A percentile compares a stretch with the other conserved stretches of the same genome.
Evolutionary conservation across 2,329 filamentous ascomycete species (phyloP).

Genomic region (Calycina marina): DNA sequence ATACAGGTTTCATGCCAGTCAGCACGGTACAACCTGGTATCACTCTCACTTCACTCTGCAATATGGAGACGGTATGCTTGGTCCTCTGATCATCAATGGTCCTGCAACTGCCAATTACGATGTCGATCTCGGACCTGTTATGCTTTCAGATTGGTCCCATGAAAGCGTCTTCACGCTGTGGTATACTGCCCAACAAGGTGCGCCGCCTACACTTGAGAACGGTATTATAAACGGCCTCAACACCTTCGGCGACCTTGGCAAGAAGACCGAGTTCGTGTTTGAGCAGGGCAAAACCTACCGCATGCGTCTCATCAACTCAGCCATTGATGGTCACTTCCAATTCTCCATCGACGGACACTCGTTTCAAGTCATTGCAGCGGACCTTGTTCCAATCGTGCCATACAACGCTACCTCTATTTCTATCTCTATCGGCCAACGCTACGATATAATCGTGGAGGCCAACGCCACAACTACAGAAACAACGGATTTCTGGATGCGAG

Average conservation of each 20-base stretch:
- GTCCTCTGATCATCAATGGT: slow-evolving; percentile 45
- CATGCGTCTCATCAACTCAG: slow-evolving; percentile 30
- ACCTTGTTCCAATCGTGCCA: slow-evolving; percentile 42
- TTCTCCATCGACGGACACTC: slow-evolving; percentile 42
- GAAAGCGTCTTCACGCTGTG: slow-evolving; percentile 13
- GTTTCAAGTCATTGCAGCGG: slow-evolving; percentile 41
- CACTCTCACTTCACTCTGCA: slow-evolving; percentile 18
- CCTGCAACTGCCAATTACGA: slow-evolving; percentile 45
- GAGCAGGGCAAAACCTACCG: slow-evolving; percentile 27
- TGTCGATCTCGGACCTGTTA: slow-evolving; percentile 19
- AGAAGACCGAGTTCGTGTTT: slow-evolving; percentile 20
- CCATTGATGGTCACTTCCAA: slow-evolving; percentile 28
- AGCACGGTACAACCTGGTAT: slow-evolving; percentile 22
- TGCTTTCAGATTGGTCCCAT: slow-evolving; percentile 21
- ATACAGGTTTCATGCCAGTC: slow-evolving; percentile 24
- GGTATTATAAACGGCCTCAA: slow-evolving; percentile 22
- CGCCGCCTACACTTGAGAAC: slow-evolving; percentile 14
- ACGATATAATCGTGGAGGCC: slow-evolving; percentile 32
- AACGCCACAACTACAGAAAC: slow-evolving; percentile 37
- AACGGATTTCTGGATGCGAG: slow-evolving; percentile 42
- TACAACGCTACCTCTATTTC: slow-evolving; percentile 35
- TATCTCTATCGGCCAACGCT: slow-evolving; percentile 41
- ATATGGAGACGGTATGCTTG: slow-evolving; percentile 33
- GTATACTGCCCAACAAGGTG: slow-evolving; percentile 11
- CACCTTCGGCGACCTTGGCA: slow-evolving; percentile 17